Conservation (phyloP, 108 stramenopile species). For the Fragilariopsis cylindrus region DNA sequence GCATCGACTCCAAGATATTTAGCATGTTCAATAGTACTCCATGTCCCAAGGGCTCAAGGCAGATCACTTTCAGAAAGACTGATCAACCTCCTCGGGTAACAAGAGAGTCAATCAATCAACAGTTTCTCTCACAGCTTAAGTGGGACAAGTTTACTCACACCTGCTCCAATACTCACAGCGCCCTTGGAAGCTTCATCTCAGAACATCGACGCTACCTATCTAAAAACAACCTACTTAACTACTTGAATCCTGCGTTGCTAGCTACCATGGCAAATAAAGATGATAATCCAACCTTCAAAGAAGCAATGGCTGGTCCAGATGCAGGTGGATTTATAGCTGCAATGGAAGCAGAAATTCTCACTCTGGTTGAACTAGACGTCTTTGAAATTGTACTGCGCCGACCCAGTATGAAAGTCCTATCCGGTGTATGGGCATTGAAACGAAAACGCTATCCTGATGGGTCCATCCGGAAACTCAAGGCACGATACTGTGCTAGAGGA, state of each 20-base stretch:
- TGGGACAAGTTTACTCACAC: not conserved
- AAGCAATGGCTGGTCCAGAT: slow-evolving; percentile 47
- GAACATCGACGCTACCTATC: not conserved
- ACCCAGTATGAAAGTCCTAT: slow-evolving; percentile 25
- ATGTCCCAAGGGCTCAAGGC: not conserved
- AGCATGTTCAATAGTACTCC: not conserved
- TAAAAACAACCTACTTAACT: not conserved
- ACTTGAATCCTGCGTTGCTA: not conserved
- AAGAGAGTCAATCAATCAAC: not conserved
- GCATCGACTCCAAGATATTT: too few species aligned
- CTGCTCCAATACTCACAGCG: not conserved
- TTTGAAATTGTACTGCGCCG: not conserved
- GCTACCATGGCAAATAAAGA: slow-evolving; percentile 12
- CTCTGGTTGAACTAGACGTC: not conserved
- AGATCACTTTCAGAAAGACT: not conserved
- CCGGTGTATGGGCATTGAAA: slow-evolving; percentile 40
- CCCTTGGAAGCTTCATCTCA: not conserved
- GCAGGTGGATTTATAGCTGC: slow-evolving; percentile 20
- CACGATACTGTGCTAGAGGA: slow-evolving; percentile 54
- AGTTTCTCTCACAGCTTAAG: not conserved
- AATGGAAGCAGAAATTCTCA: slow-evolving; percentile 21
- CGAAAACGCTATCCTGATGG: slow-evolving; percentile 50
- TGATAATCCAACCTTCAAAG: slow-evolving; percentile 37
- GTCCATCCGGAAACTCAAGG: slow-evolving; percentile 52
- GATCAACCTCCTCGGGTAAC: not conserved